phyloP scores from a whole-genome alignment of 148 eudicot genomes.

The Suaeda aralocaspica region DNA sequence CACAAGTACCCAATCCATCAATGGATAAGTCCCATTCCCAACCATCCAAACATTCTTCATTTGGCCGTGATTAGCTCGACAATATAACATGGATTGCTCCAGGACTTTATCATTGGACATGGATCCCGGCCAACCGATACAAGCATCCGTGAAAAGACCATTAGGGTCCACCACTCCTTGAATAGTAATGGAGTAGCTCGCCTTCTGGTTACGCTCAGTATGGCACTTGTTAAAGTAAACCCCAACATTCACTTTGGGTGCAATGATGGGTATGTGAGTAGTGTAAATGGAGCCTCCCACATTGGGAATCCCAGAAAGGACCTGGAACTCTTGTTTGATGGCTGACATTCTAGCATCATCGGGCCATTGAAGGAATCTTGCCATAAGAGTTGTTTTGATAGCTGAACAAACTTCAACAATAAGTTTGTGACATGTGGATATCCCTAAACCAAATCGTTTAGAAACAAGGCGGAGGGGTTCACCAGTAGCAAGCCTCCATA shows the following conservation, averaged over 20 bases:
- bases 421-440: conserved; percentile 75
- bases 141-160: conserved; percentile 57
- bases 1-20: conserved; percentile 62
- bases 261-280: conserved; percentile 72
- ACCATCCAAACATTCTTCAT: conserved; percentile 44
- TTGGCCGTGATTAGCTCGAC: conserved; percentile 42
- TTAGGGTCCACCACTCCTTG: conserved; percentile 65
- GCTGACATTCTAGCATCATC: conserved; percentile 26
- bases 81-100: conserved; percentile 48
- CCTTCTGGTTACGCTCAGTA: conserved; percentile 72
- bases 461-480: conserved; percentile 73
- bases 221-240: conserved; percentile 67
- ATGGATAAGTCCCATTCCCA: conserved; percentile 44
- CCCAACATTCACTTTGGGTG: conserved; percentile 50
- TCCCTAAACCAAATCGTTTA: conserved; percentile 62
- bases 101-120: conserved; percentile 56
- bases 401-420: conserved; percentile 68
- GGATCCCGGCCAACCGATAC: conserved; percentile 82
- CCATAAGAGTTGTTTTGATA: conserved; percentile 47
- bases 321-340: conserved; percentile 35
- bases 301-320: conserved; percentile 52
- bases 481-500: conserved; percentile 76
- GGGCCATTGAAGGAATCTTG: conserved; percentile 61
- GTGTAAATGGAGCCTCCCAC: conserved; percentile 69
- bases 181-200: conserved; percentile 57